Evolutionary conservation across 2,329 filamentous ascomycete species (phyloP).

Genomic region (Podosphaera fusca): DNA sequence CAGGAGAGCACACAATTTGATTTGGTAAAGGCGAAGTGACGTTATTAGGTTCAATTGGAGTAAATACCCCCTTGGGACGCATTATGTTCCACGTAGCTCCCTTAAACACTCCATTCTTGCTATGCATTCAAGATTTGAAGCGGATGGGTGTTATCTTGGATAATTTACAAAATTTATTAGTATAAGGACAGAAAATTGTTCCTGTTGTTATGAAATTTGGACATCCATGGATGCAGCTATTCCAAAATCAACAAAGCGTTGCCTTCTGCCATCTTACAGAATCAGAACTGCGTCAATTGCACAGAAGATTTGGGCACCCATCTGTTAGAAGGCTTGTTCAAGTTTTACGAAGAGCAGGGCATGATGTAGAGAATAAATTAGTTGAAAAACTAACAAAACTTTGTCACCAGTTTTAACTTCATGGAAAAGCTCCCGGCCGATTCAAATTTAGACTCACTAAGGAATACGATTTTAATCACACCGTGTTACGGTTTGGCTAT

Average conservation of each 20-base stretch:
- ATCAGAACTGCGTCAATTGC: background rate
- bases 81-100: no score
- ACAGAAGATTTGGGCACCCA: background rate
- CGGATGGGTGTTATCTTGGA: no score
- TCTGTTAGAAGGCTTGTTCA: background rate
- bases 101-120: no score
- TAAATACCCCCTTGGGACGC: no score
- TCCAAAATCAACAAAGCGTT: no score
- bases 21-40: no score
- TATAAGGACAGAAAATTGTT: background rate
- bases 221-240: background rate
- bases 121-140: no score
- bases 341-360: background rate
- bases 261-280: no score
- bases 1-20: no score
- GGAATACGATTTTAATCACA: constrained; percentile 1
- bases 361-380: background rate
- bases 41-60: no score
- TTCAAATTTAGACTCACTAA: constrained; percentile 1
- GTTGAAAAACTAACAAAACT: background rate
- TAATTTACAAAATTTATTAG: no score
- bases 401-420: background rate
- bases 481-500: no score
- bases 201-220: background rate
- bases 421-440: background rate